A percentile compares a stretch with the other conserved stretches of the same genome.
Evolutionary conservation across 208 protist species (phyloP).

Genomic region (Leishmania martiniquensis): DNA sequence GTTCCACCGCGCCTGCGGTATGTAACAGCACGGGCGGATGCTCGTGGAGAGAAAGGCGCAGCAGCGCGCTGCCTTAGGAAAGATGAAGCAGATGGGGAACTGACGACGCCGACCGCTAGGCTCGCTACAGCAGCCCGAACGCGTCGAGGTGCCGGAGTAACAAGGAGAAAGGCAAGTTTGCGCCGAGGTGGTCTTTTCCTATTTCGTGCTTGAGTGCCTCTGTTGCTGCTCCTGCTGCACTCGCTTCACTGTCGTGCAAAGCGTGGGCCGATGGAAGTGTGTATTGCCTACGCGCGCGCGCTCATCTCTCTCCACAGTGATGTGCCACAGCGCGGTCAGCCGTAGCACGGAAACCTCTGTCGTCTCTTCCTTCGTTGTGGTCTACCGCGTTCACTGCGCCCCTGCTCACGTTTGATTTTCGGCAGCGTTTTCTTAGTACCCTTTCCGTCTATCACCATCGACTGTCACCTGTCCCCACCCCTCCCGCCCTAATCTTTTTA

Average conservation of each 20-base stretch:
- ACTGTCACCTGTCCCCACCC: not conserved
- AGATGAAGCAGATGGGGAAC: not conserved
- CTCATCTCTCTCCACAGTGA: not conserved
- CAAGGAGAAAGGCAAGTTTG: not conserved
- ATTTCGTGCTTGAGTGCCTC: not conserved
- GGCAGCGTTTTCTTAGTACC: not conserved
- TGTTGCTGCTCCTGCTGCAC: not conserved
- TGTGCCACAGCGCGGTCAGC: not conserved
- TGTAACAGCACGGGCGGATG: slow-evolving; percentile 39
- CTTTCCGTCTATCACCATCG: not conserved
- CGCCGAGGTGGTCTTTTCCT: not conserved
- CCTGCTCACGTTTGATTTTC: not conserved
- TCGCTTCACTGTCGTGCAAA: not conserved
- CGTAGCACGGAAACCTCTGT: not conserved
- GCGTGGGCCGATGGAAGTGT: not conserved
- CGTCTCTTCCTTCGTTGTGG: not conserved
- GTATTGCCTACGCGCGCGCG: not conserved
- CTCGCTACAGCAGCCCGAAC: not conserved
- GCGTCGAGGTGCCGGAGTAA: not conserved
- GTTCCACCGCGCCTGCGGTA: slow-evolving; percentile 82
- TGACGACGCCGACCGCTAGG: not conserved
- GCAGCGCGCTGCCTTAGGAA: not conserved
- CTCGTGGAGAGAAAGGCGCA: not conserved
- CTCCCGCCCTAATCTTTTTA: not conserved
- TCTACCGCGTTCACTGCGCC: not conserved